Percentiles rank a stretch among this genome's conserved stretches.
Evolutionary conservation across 805 yeast species (phyloP).

Genomic region (Priceomyces haplophilus): DNA sequence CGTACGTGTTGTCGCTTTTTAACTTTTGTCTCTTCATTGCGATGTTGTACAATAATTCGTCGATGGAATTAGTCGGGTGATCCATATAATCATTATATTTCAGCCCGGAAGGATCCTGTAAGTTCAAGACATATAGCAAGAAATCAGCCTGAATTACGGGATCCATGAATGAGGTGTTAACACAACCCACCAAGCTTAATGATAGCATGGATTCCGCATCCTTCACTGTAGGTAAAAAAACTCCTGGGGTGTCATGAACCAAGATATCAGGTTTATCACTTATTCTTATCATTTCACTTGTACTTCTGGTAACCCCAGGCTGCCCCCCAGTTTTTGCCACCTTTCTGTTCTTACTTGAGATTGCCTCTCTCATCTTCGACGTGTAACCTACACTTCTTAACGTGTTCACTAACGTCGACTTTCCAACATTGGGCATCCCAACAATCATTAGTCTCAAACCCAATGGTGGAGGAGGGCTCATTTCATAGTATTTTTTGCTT

Average conservation of each 20-base stretch:
- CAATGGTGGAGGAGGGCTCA: constrained; percentile 81
- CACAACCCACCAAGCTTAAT: constrained; percentile 71
- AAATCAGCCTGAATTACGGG: constrained; percentile 87
- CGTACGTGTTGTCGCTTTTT: constrained; percentile 37
- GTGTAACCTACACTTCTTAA: constrained; percentile 48
- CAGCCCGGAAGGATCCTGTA: constrained; percentile 49
- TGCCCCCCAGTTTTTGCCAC: constrained; percentile 83
- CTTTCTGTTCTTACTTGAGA: constrained; percentile 44
- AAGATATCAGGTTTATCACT: constrained; percentile 59
- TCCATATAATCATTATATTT: constrained; percentile 45
- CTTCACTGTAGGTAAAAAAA: constrained; percentile 71
- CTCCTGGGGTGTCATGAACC: constrained; percentile 91
- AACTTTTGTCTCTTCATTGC: constrained; percentile 40
- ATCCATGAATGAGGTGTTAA: constrained; percentile 66
- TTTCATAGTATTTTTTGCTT: constrained; percentile 38
- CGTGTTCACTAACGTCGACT: constrained; percentile 79
- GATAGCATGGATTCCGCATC: constrained; percentile 69
- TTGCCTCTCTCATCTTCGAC: constrained; percentile 16
- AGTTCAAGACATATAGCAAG: constrained; percentile 67
- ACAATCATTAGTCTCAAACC: constrained; percentile 75
- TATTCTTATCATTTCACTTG: constrained; percentile 73
- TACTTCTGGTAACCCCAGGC: constrained; percentile 85
- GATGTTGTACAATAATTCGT: constrained; percentile 50
- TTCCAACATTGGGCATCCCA: constrained; percentile 99
- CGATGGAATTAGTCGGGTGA: constrained; percentile 71